Conservation (phyloP, 139 green algal genomes). For the Nannochloris sp. region DNA sequence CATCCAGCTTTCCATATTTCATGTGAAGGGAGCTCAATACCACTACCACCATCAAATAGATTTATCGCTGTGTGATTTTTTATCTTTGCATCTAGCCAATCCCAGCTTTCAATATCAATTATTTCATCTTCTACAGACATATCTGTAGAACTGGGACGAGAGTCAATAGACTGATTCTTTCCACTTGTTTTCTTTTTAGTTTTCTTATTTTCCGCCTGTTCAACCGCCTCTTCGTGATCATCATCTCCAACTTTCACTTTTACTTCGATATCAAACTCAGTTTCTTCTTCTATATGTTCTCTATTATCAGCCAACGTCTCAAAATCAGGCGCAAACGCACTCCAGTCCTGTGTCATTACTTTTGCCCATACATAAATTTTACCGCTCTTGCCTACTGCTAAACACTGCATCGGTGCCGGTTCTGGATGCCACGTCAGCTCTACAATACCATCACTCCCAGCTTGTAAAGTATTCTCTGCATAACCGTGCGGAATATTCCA, state of each 20-base stretch:
- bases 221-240: not conserved
- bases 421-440: slow-evolving; percentile 76
- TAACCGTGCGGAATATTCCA: not conserved
- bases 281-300: slow-evolving; percentile 4
- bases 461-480: not conserved
- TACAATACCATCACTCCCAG: slow-evolving; percentile 33
- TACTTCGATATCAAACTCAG: slow-evolving; percentile 1
- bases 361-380: slow-evolving; percentile 76
- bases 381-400: slow-evolving; percentile 33
- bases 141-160: too few relatives aligned
- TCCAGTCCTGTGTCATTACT: slow-evolving; percentile 82
- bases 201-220: too few relatives aligned
- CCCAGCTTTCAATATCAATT: too few relatives aligned
- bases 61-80: too few relatives aligned
- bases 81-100: too few relatives aligned
- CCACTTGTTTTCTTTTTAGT: too few relatives aligned
- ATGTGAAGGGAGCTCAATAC: too few relatives aligned
- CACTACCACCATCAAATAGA: too few relatives aligned
- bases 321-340: slow-evolving; percentile 91
- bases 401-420: slow-evolving; percentile 41
- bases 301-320: slow-evolving; percentile 79
- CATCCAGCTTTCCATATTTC: not conserved
- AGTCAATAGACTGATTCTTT: too few relatives aligned
- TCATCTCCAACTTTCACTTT: not conserved
- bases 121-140: too few relatives aligned